Evolutionary conservation across 208 protist species (phyloP), one percentile per base, ranked within the genome.

Genomic region (Acanthamoeba sp.): DNA sequence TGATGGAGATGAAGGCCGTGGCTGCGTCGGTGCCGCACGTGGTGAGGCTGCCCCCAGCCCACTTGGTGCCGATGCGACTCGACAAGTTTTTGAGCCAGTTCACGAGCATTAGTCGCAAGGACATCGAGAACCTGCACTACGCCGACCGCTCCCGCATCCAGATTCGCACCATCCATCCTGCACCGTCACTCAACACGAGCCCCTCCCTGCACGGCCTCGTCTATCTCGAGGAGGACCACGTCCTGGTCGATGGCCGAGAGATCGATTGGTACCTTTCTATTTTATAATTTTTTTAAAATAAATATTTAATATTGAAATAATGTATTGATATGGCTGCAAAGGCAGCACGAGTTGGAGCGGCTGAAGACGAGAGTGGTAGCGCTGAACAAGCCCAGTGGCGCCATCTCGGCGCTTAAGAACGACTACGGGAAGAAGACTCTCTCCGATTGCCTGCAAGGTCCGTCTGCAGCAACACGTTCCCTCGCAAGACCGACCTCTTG

Each of bases 191-290:
- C 66, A 76, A 76, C 29, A 10, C 66, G 6, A 34, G n/a, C 66
- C 66, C 66, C 22, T 76, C 66, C 66, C 66, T 76, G 66, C 66
- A 76, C 3, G 36, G 4, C n/a, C 66, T 76, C 66, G 66, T 76
- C n/a, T 76, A 32, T 42, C 66, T 76, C 66, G 66, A 76, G 66
- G 66, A 76, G 32, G 66, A 76, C 66, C 66, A 40, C n/a, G 66
- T 76, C 66, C n/a, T 76, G 14, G 32, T 76, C 5, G 66, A 76
- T 76, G 66, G 66, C 66, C n/a, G 38, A 76, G 66, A 76, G 38
- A 76, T 76, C n/a, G n/a, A 38, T n/a, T 76, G 66, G 66, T 76
- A 38, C 10, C 10, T 71, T 27, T 76, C 2, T 9, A 42, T 38
- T 76, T 38, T 38, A 18, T 0, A 9, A 24, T 4, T 76, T 42